Conservation (phyloP, 1,284 basidiomycete species). For the Ceratobasidium sp. region DNA sequence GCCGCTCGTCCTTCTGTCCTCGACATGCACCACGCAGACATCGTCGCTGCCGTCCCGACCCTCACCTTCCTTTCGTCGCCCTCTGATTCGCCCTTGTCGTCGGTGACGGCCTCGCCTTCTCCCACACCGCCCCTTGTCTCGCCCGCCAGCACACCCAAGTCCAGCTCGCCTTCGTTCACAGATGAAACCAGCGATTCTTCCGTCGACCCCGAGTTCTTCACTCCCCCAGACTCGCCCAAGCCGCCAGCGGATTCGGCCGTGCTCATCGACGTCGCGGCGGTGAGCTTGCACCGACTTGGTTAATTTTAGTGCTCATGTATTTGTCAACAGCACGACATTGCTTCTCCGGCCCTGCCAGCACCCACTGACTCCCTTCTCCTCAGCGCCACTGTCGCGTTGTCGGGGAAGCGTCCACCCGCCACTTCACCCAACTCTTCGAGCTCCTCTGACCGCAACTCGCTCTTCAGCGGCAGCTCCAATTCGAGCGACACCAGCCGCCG, state of each 20-base stretch:
- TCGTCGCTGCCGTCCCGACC: conserved; percentile 16
- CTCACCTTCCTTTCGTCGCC: conserved; percentile 9
- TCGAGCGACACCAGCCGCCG: conserved; percentile 15
- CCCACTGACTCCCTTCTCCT: conserved; percentile 19
- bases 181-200: conserved; percentile 40
- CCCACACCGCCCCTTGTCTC: conserved; percentile 25
- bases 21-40: conserved; percentile 11
- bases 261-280: not conserved
- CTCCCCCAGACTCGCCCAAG: conserved; percentile 26
- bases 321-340: not conserved
- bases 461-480: conserved; percentile 8
- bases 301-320: not conserved
- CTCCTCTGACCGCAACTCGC: not conserved
- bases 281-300: not conserved
- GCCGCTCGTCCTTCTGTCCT: conserved; percentile 7
- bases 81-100: conserved; percentile 1
- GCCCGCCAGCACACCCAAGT: conserved; percentile 39
- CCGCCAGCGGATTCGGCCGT: too few relatives aligned
- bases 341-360: conserved; percentile 10
- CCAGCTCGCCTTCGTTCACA: conserved; percentile 31
- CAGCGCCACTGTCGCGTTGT: conserved; percentile 11
- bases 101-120: not conserved
- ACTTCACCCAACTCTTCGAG: conserved; percentile 8
- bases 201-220: conserved; percentile 21
- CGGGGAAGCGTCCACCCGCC: conserved; percentile 1